Evolutionary conservation across 2,329 filamentous ascomycete species (phyloP).

Genomic region (Alternaria ethzedia): DNA sequence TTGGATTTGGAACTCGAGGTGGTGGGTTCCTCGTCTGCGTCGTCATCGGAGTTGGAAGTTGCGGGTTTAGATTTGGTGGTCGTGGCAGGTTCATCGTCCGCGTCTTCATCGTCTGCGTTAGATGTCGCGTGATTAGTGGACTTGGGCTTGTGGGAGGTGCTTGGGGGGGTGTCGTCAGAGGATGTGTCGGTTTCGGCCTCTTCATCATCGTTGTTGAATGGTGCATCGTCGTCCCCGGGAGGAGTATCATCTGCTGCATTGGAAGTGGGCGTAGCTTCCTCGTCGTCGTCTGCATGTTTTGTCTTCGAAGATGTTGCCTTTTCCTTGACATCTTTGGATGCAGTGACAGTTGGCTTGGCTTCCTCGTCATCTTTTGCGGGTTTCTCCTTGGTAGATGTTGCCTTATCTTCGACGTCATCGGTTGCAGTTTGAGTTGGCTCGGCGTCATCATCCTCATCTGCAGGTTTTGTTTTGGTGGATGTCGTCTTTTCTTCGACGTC

Average conservation of each 20-base stretch:
- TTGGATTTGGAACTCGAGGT: not conserved
- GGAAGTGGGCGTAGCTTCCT: not conserved
- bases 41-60: not conserved
- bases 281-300: not conserved
- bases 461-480: not conserved
- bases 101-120: fast-evolving
- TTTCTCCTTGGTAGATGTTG: not conserved
- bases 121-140: not conserved
- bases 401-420: no score
- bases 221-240: not conserved
- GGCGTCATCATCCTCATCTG: not conserved
- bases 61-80: not conserved
- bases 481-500: not conserved
- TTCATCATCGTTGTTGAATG: not conserved
- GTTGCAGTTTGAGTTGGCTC: fast-evolving
- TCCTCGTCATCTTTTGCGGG: not conserved
- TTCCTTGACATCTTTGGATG: not conserved
- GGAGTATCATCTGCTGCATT: no score
- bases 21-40: not conserved
- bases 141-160: not conserved
- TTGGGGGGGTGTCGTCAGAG: not conserved
- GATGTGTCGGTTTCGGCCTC: not conserved
- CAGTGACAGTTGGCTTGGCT: not conserved
- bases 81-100: not conserved
- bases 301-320: not conserved